These are phyloP conservation scores for Yarrowia divulgata DNA, from an alignment of 805 yeast genomes.

Conservation along the genomic window DNA sequence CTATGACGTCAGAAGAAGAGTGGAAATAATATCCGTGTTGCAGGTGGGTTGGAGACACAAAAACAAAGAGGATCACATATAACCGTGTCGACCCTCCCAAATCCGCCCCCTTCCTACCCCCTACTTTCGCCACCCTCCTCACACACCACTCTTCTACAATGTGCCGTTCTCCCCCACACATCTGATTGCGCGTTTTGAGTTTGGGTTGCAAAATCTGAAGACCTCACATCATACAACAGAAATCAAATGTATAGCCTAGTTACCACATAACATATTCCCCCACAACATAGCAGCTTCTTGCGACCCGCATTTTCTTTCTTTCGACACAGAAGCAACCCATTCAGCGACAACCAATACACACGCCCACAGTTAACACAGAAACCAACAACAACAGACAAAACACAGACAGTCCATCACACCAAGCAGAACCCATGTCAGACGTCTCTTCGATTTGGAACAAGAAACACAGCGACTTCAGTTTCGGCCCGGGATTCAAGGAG, in stretches of 20 bases:
- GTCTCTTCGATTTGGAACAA: slow-evolving; percentile 38
- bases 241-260: not conserved
- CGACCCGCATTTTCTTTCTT: not conserved
- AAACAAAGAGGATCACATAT: not conserved
- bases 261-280: not conserved
- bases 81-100: too few relatives aligned
- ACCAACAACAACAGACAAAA: too few relatives aligned
- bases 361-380: too few relatives aligned
- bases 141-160: not conserved
- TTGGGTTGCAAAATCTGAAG: slow-evolving; percentile 38
- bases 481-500: slow-evolving; percentile 58
- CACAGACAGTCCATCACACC: too few relatives aligned
- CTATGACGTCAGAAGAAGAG: slow-evolving; percentile 21
- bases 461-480: slow-evolving; percentile 36
- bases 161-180: slow-evolving; percentile 16
- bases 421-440: slow-evolving; percentile 30
- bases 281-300: slow-evolving; percentile 10
- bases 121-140: not conserved
- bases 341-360: not conserved
- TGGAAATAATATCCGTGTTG: not conserved
- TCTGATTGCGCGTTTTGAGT: slow-evolving; percentile 35
- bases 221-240: slow-evolving; percentile 34
- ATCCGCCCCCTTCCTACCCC: too few relatives aligned
- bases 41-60: not conserved
- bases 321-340: slow-evolving; percentile 12